Percentiles rank a stretch among this genome's conserved stretches.
These are phyloP conservation scores for Penstemon davidsonii DNA, from an alignment of 257 asterid genomes.

Conservation along the genomic window DNA sequence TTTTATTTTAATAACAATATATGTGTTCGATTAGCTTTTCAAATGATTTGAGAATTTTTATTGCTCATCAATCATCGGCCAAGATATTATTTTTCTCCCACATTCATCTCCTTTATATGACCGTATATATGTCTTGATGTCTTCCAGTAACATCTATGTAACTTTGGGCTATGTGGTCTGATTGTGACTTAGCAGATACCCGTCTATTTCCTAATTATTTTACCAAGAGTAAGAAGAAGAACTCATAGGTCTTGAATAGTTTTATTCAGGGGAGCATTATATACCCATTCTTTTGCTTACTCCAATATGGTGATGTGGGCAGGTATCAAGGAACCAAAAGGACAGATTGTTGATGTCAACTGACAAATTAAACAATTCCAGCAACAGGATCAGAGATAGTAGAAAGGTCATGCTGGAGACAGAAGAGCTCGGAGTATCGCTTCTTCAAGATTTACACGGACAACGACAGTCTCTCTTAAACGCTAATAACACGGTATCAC, in stretches of 20 bases:
- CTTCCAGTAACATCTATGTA: background rate
- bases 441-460: conserved; percentile 79
- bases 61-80: background rate
- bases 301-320: conserved; percentile 15
- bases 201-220: background rate
- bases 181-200: background rate
- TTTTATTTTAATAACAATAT: background rate
- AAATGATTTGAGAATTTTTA: background rate
- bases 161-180: background rate
- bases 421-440: conserved; percentile 88
- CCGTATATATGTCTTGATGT: background rate
- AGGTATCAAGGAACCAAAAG: conserved; percentile 80
- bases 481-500: conserved; percentile 64
- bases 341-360: conserved; percentile 64
- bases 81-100: background rate
- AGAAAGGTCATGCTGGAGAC: conserved; percentile 85
- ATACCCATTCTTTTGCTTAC: too few species aligned
- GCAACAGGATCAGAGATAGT: conserved; percentile 71
- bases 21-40: background rate
- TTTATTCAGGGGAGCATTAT: background rate
- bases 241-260: background rate
- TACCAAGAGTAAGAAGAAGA: background rate
- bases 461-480: conserved; percentile 76
- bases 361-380: conserved; percentile 55
- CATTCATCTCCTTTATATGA: background rate